phyloP scores from a whole-genome alignment of 805 yeast genomes.

The Myxozyma mucilagina region DNA sequence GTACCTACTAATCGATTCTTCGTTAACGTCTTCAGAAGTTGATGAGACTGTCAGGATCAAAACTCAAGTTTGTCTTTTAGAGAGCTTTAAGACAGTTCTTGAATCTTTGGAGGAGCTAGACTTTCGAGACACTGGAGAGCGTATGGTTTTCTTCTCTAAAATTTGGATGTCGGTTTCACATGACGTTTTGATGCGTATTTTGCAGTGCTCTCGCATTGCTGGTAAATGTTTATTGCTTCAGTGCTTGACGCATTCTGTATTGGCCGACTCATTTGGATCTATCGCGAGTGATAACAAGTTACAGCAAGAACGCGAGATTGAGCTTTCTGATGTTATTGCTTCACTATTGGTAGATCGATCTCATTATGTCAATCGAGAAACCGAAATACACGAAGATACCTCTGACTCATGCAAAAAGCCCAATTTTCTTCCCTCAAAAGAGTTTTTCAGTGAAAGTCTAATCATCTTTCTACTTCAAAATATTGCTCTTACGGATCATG shows the following conservation, averaged over 20 bases:
- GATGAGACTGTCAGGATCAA: not conserved
- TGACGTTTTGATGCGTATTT: constrained; percentile 10
- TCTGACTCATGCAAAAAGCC: not conserved
- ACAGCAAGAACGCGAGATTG: not conserved
- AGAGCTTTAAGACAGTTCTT: not conserved
- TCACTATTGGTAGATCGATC: constrained; percentile 3
- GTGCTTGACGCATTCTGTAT: not conserved
- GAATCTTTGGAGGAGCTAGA: not conserved
- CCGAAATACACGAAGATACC: not conserved
- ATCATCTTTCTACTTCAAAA: no score
- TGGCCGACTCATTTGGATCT: constrained; percentile 7
- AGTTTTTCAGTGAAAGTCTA: no score
- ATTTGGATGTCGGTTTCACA: constrained; percentile 19
- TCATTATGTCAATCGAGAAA: not conserved
- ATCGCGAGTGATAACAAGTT: not conserved
- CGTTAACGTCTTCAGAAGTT: not conserved
- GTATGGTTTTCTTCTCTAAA: not conserved
- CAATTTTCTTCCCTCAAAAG: no score
- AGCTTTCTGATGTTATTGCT: not conserved
- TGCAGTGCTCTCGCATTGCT: not conserved
- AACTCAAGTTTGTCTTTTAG: not conserved
- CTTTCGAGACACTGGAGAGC: not conserved
- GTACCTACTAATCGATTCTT: constrained; percentile 3
- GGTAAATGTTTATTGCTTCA: not conserved
- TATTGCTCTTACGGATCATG: no score